Evolutionary conservation across 1,284 basidiomycete genomes (phyloP), one percentile per base, ranked within the genome.

Genomic region (Austroboletus novae-zelandiae): DNA sequence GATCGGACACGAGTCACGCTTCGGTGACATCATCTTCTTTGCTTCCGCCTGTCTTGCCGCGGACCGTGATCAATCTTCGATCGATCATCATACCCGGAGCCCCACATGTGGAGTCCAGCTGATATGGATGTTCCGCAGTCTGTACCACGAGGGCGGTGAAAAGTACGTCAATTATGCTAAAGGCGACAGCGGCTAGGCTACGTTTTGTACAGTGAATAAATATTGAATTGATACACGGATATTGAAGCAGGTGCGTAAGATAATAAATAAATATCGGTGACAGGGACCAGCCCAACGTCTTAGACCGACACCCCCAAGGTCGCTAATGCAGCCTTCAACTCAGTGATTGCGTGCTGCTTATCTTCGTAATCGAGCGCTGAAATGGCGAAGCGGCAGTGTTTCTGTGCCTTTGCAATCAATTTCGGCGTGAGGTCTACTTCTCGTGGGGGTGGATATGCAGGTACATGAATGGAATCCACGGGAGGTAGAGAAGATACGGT

Each of bases 281-380:
- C 15, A 4, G 45, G 51, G 42, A 2, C 61, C 47, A 51, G 43
- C 49, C 45, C 43, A 25, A 18, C 32, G 5, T 7, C 20, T 62
- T 46, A 59, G 30, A 53, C 31, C 27, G 51, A 54, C 27, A 30
- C 65, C 8, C 85, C 91, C n/a, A 96, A 73, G 51, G 85, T 70
- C 32, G 74, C 77, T 57, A 96, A 71, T 17, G 94, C 94, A 32
- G 80, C 75, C 56, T 81, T 75, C 57, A 97, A 70, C 69, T 97
- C 91, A 64, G 81, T 85, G 60, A 80, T 76, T 20, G 94, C 94
- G 57, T 89, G 87, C 57, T 89, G 87, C 14, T 77, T 76, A 67
- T 98, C 94, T 64, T 97, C 94, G 66, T 94, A 98, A 63, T 97
- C 92, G 51, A 98, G 72, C 17, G 94, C 84, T 18, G 90, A 93